Evolutionary conservation across 2,329 filamentous ascomycete species (phyloP), one percentile per base, ranked within the genome.

Genomic region (Fusarium sp.): DNA sequence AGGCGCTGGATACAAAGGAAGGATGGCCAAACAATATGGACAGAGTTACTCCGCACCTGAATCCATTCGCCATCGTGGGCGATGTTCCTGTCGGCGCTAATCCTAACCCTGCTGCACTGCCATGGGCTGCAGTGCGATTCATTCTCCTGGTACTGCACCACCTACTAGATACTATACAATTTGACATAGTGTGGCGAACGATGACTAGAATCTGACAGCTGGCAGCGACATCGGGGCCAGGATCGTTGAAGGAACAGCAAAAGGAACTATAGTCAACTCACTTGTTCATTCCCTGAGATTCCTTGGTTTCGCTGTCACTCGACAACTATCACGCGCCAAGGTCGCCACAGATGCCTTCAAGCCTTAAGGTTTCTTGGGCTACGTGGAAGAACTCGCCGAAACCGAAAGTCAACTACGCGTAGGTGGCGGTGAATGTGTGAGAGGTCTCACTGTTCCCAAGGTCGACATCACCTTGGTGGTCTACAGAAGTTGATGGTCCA

Each of bases 71-170:
- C 0, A 17, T 45, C 6, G 40, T 58, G 0, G 50, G 50, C 0
- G 33, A 58, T 28, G 31, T 58, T n/a, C 33, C 50, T 11, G 17
- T 56, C 1, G 56, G 50, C 40, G 20, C 50, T 0, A 56, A 58
- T 4, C 50, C 50, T 2, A 45, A 40, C 2, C 56, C 50, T 1
- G 56, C 56, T 10, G 56, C 56, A 3, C 11, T 56, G 2, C 56
- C 40, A 5, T 58, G 50, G 56, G 56, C 56, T 1, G 56, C 40
- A 1, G 26, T 45, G 1, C 17, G 40, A 5, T 56, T 58, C 18
- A n/a, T 40, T 4, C 39, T 58, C 2, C 10, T 54, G 22, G 55
- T 54, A 51, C 20, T 22, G 13, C 28, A 24, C 22, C 22, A n/a
- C 22, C 22, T 6, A 24, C 4, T 6, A 24, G 22, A 24, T 24